These are phyloP conservation scores for Oemleria cerasiformis DNA, from an alignment of 306 rosid genomes.

Conservation along the genomic window DNA sequence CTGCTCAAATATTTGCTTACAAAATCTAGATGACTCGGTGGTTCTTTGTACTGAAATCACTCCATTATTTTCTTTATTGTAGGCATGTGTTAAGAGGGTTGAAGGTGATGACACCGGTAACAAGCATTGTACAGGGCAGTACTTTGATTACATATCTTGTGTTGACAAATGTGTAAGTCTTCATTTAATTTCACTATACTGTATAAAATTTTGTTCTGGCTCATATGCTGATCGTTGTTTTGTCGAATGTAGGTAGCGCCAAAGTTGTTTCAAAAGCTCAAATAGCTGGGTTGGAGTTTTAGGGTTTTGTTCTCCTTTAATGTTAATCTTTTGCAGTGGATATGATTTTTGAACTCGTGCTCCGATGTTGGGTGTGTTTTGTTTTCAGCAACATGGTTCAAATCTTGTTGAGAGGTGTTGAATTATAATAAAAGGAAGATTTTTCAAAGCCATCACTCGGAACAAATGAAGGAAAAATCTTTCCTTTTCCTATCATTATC, in stretches of 20 bases:
- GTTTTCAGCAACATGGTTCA: background rate
- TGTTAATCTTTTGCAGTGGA: background rate
- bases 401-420: background rate
- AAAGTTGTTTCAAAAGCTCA: slow-evolving; percentile 9
- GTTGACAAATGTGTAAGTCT: slow-evolving; percentile 72
- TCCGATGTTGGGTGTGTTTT: background rate
- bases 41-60: background rate
- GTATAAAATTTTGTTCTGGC: background rate
- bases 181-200: background rate
- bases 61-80: slow-evolving; percentile 8
- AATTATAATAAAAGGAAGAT: background rate
- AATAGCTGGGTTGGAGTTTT: background rate
- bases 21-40: background rate
- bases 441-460: background rate
- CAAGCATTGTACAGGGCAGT: slow-evolving; percentile 80
- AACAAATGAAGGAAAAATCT: too few species aligned
- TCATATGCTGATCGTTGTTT: background rate
- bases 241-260: slow-evolving; percentile 8
- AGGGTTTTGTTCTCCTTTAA: background rate
- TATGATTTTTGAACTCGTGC: background rate
- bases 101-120: slow-evolving; percentile 52
- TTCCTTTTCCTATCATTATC: too few species aligned
- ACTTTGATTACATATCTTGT: slow-evolving; percentile 72
- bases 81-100: slow-evolving; percentile 67
- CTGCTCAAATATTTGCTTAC: background rate